phyloP scores from a whole-genome alignment of 306 rosid species.

The Medicago lupulina region DNA sequence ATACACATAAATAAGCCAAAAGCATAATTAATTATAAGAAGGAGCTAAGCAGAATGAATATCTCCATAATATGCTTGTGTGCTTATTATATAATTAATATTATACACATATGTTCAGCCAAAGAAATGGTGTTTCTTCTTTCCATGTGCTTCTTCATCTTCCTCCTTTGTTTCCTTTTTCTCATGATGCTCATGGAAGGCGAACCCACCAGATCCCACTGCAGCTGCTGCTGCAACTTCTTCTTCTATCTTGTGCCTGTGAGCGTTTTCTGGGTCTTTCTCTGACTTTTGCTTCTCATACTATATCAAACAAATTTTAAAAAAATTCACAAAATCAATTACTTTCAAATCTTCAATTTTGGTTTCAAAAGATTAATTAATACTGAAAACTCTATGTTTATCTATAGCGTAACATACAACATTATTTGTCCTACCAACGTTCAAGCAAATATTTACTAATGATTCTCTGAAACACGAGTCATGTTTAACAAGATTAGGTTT shows the following conservation, averaged over 20 bases:
- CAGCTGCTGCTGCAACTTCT: constrained; percentile 67
- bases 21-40: not conserved
- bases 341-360: not conserved
- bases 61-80: constrained; percentile 10
- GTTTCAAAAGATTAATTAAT: not conserved
- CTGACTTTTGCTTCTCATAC: constrained; percentile 71
- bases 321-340: not conserved
- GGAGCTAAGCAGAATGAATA: constrained; percentile 26
- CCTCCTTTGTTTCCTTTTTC: constrained; percentile 61
- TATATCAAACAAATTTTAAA: constrained; percentile 17
- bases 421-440: not conserved
- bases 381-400: not conserved
- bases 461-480: too few relatives aligned
- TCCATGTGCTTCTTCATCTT: constrained; percentile 69
- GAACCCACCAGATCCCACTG: constrained; percentile 71
- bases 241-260: constrained; percentile 82
- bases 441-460: not conserved
- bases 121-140: constrained; percentile 74
- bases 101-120: constrained; percentile 37
- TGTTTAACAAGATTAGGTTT: too few relatives aligned
- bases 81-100: not conserved
- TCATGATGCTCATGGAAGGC: constrained; percentile 84
- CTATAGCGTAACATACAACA: too few relatives aligned
- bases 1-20: constrained; percentile 23
- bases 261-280: constrained; percentile 69